Evolutionary conservation across 2,329 filamentous ascomycete species (phyloP).

Genomic region (Alternaria ethzedia): DNA sequence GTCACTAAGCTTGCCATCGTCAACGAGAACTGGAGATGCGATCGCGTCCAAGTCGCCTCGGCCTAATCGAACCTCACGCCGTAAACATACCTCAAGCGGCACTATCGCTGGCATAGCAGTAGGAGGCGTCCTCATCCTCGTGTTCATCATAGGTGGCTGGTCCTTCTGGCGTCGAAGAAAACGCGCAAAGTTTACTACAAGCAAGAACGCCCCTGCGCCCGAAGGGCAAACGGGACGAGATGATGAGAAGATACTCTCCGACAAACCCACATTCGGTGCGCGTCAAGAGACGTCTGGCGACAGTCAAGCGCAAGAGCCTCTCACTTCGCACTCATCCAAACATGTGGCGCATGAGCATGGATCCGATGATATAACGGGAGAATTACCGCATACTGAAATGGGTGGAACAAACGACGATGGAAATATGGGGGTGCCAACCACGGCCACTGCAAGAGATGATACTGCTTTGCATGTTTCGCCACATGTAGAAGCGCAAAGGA

Average conservation of each 20-base stretch:
- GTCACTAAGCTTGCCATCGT: no score
- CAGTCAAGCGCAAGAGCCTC: no score
- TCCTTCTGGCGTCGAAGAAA: background rate
- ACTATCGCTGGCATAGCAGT: background rate
- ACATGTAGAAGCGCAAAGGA: no score
- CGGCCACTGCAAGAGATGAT: no score
- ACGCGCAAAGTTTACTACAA: background rate
- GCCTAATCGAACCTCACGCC: no score
- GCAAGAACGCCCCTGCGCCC: fast-evolving
- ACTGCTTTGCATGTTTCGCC: no score
- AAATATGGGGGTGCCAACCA: fast-evolving
- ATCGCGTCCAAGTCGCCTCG: background rate
- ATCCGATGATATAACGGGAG: no score
- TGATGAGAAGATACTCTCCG: background rate
- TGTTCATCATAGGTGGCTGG: background rate
- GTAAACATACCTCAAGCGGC: background rate
- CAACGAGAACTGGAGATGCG: background rate
- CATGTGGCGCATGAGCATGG: no score
- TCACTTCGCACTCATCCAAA: fast-evolving
- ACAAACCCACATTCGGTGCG: no score
- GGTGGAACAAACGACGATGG: no score
- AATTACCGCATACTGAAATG: no score
- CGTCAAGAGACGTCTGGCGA: no score
- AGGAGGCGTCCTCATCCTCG: background rate
- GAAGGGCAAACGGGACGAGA: background rate